These are phyloP conservation scores for Alternaria rosae DNA, from an alignment of 2,329 filamentous ascomycete species.

Conservation along the genomic window DNA sequence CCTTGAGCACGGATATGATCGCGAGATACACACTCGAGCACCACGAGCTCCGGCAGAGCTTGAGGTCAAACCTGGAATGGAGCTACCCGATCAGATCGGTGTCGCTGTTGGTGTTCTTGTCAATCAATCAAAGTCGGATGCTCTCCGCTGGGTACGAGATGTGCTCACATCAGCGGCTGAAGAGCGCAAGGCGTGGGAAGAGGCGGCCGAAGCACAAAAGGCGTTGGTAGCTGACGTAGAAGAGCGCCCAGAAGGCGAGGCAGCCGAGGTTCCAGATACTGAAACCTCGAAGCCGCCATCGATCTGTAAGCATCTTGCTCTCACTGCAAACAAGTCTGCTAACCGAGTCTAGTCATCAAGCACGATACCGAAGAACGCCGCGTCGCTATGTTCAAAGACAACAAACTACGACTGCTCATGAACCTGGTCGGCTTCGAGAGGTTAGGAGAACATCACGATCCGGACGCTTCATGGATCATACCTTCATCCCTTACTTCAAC, in stretches of 20 bases:
- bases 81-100: constrained; percentile 72
- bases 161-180: constrained; percentile 71
- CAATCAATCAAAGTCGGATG: constrained; percentile 77
- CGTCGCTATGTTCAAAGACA: constrained; percentile 85
- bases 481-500: constrained; percentile 70
- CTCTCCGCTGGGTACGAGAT: constrained; percentile 82
- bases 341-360: constrained; percentile 44
- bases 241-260: constrained; percentile 24
- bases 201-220: constrained; percentile 69
- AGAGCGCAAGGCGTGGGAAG: constrained; percentile 80
- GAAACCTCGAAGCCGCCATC: constrained; percentile 51
- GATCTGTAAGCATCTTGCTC: constrained; percentile 48
- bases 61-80: constrained; percentile 77
- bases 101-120: constrained; percentile 82
- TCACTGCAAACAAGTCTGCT: constrained; percentile 31
- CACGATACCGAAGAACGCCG: constrained; percentile 72
- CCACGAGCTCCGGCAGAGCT: constrained; percentile 79
- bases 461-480: constrained; percentile 80
- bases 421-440: constrained; percentile 75
- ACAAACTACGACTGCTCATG: constrained; percentile 85
- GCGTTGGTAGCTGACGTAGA: constrained; percentile 47
- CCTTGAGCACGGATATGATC: constrained; percentile 89
- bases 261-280: constrained; percentile 46
- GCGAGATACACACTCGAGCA: constrained; percentile 71
- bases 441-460: constrained; percentile 71